Conservation (phyloP, 225 moss, liverwort and hornwort genomes). For the Takakia lepidozioides region DNA sequence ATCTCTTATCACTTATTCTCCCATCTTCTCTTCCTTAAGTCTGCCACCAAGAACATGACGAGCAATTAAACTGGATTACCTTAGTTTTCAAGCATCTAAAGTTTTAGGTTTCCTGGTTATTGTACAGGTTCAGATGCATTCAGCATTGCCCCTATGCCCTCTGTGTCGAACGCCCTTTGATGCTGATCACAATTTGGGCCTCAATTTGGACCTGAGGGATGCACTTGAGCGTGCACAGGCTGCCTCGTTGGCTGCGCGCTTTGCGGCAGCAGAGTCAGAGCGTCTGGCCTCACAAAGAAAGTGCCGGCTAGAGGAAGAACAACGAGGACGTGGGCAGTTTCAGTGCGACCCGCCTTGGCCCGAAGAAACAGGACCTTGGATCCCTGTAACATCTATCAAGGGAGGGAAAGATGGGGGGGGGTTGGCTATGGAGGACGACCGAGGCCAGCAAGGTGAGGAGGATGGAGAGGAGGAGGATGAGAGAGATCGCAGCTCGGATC, state of each 20-base stretch:
- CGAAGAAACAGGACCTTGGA: conserved; percentile 92
- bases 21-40: too few species aligned
- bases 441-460: conserved; percentile 57
- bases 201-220: conserved; percentile 84
- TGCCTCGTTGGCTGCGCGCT: conserved; percentile 46
- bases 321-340: conserved; percentile 34
- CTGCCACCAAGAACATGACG: too few species aligned
- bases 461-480: conserved; percentile 37
- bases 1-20: too few species aligned
- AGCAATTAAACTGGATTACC: too few species aligned
- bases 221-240: conserved; percentile 81
- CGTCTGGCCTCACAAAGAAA: conserved; percentile 23
- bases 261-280: conserved; percentile 40
- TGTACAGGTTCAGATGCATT: conserved; percentile 88
- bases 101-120: too few species aligned
- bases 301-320: conserved; percentile 33
- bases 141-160: conserved; percentile 76
- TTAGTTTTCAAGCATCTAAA: too few species aligned
- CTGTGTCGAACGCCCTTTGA: conserved; percentile 92
- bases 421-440: conserved; percentile 38
- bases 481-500: conserved; percentile 26
- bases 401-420: conserved; percentile 55
- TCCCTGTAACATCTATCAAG: conserved; percentile 70
- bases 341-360: conserved; percentile 71
- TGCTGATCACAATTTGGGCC: conserved; percentile 70